These are phyloP conservation scores for Diplodia seriata DNA, from an alignment of 2,329 filamentous ascomycete species.

Conservation along the genomic window DNA sequence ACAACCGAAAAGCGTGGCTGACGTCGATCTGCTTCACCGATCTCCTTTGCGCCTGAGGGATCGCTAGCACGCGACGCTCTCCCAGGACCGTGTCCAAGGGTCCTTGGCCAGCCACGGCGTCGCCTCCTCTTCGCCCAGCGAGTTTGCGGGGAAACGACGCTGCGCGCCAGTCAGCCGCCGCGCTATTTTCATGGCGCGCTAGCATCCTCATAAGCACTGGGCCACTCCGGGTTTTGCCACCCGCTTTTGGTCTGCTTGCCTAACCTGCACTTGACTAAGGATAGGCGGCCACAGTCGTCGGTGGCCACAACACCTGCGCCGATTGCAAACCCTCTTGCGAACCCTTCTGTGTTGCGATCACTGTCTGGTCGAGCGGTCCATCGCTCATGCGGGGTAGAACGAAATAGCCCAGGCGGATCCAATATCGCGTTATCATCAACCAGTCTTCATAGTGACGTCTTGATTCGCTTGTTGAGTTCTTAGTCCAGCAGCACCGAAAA, in stretches of 20 bases:
- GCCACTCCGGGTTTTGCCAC: not conserved
- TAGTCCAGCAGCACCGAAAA: not conserved
- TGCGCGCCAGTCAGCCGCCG: not conserved
- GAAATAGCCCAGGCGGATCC: not conserved
- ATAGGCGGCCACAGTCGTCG: not conserved
- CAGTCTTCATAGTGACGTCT: not conserved
- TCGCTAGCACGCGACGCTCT: not conserved
- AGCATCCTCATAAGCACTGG: not conserved
- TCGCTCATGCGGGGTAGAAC: not conserved
- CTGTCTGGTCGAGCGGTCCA: not conserved
- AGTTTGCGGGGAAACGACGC: not conserved
- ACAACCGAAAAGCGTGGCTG: not conserved
- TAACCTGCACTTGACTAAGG: not conserved
- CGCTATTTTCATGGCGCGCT: not conserved
- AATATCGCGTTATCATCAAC: not conserved
- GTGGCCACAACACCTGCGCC: not conserved
- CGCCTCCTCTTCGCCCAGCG: not conserved
- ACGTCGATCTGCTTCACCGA: slow-evolving; percentile 9
- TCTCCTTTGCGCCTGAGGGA: not conserved
- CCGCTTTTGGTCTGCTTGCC: not conserved
- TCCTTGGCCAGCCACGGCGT: slow-evolving; percentile 6
- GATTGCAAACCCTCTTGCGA: not conserved
- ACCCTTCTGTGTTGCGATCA: not conserved
- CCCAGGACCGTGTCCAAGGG: slow-evolving; percentile 4
- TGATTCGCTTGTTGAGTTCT: not conserved